Conservation (phyloP, 2,329 filamentous ascomycete species). For the Scopulariopsis brevicaulis region DNA sequence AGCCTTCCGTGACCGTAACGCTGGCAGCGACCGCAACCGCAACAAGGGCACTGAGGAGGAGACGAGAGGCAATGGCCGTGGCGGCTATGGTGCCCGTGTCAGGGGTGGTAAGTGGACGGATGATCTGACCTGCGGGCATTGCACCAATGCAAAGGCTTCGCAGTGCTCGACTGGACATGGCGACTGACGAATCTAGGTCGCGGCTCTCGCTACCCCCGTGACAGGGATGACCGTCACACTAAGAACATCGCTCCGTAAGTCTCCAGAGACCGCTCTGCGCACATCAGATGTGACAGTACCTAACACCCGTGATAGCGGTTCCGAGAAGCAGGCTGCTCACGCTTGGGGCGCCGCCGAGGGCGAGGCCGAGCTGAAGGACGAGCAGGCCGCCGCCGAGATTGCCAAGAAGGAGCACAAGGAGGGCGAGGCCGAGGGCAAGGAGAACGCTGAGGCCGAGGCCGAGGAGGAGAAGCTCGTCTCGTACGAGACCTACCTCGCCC, state of each 20-base stretch:
- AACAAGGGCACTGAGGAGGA: constrained; percentile 64
- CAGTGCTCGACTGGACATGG: background rate
- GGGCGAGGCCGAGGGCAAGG: constrained; percentile 33
- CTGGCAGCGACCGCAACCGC: constrained; percentile 74
- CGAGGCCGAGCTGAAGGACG: constrained; percentile 76
- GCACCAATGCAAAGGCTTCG: background rate
- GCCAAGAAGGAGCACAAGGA: constrained; percentile 72
- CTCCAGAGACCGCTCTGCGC: background rate
- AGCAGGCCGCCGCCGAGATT: constrained; percentile 82
- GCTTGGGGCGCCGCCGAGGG: constrained; percentile 82
- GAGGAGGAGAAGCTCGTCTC: constrained; percentile 83
- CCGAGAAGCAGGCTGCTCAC: constrained; percentile 78
- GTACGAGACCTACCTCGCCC: constrained; percentile 76
- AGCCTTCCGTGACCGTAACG: constrained; percentile 87
- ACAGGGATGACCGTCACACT: constrained; percentile 45
- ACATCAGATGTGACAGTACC: constrained; percentile 3
- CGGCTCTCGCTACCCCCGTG: constrained; percentile 38
- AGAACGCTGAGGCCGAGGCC: constrained; percentile 37
- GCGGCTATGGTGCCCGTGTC: constrained; percentile 51
- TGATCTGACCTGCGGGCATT: background rate
- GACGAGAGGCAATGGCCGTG: constrained; percentile 42
- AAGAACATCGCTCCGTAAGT: constrained; percentile 35
- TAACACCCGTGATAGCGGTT: constrained; percentile 41
- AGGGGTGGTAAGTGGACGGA: constrained; percentile 40
- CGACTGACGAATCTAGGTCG: constrained; percentile 27